Evolutionary conservation across 495 filamentous ascomycete species (phyloP).

Genomic region (Neurospora hispaniola): DNA sequence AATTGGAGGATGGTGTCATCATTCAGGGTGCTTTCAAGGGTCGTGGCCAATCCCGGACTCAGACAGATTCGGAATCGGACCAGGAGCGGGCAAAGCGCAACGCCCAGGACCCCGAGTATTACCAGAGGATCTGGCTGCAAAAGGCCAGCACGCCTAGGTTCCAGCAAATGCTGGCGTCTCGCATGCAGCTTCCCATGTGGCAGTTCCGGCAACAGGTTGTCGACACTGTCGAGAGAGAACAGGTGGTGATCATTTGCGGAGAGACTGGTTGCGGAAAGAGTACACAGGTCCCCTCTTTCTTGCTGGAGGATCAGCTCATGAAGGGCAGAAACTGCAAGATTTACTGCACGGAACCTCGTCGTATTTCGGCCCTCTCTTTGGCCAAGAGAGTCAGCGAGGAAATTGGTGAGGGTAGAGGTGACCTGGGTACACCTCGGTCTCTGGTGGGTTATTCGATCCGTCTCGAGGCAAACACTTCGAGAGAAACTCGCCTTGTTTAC

Average conservation of each 20-base stretch:
- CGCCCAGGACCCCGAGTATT: conserved; percentile 26
- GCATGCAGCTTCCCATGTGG: conserved; percentile 82
- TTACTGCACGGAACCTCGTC: conserved; percentile 89
- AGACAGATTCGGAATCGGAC: conserved; percentile 35
- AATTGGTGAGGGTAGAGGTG: conserved; percentile 70
- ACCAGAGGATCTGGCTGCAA: conserved; percentile 58
- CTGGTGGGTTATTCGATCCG: conserved; percentile 91
- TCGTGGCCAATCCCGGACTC: conserved; percentile 37
- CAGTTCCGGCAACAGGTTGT: conserved; percentile 68
- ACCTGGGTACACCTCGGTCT: conserved; percentile 71
- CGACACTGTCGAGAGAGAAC: conserved; percentile 57
- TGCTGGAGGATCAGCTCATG: conserved; percentile 78
- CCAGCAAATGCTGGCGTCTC: conserved; percentile 47
- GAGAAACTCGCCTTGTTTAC: conserved; percentile 74
- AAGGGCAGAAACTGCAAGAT: conserved; percentile 77
- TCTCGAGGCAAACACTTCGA: conserved; percentile 73
- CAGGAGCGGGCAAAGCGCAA: conserved; percentile 26
- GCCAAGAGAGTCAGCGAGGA: conserved; percentile 89
- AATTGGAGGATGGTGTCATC: conserved; percentile 64
- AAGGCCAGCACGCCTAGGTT: conserved; percentile 53
- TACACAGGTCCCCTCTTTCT: conserved; percentile 87
- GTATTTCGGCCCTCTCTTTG: conserved; percentile 91
- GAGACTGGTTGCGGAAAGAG: conserved; percentile 97
- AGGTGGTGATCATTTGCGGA: conserved; percentile 82
- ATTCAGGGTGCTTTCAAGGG: conserved; percentile 62